phyloP scores from a whole-genome alignment of 768 basidiomycete species.

The Lactifluus rugatus region DNA sequence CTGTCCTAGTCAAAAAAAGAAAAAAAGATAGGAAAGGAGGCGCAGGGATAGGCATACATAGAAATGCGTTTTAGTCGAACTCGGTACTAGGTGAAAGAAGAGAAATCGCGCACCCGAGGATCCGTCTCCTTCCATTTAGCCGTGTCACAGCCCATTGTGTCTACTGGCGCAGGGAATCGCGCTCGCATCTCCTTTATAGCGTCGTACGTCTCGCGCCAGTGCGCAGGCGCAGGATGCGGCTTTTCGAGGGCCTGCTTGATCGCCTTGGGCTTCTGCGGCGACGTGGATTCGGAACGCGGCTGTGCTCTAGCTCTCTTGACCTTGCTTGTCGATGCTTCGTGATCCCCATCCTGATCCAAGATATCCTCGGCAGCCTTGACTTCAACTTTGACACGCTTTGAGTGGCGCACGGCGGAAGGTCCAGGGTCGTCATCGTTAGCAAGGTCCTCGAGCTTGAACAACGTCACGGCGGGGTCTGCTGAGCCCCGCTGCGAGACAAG shows the following conservation, averaged over 20 bases:
- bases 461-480: constrained; percentile 12
- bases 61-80: no score
- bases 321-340: neutral
- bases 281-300: constrained; percentile 21
- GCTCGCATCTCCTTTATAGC: constrained; percentile 70
- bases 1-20: constrained; percentile 30
- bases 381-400: constrained; percentile 28
- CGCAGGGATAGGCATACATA: no score
- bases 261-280: constrained; percentile 45
- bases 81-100: neutral
- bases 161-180: constrained; percentile 71
- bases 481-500: constrained; percentile 11
- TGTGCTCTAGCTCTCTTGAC: neutral
- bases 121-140: constrained; percentile 55
- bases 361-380: constrained; percentile 13
- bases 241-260: constrained; percentile 43
- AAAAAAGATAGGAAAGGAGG: neutral
- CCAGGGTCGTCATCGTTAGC: constrained; percentile 7
- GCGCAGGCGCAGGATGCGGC: constrained; percentile 57
- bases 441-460: constrained; percentile 20
- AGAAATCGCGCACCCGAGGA: constrained; percentile 41
- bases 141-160: constrained; percentile 82
- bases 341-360: neutral
- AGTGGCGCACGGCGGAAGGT: constrained; percentile 19
- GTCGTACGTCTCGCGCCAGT: constrained; percentile 63